Conservation (phyloP, 2,329 filamentous ascomycete genomes). For the Botrytis aclada region DNA sequence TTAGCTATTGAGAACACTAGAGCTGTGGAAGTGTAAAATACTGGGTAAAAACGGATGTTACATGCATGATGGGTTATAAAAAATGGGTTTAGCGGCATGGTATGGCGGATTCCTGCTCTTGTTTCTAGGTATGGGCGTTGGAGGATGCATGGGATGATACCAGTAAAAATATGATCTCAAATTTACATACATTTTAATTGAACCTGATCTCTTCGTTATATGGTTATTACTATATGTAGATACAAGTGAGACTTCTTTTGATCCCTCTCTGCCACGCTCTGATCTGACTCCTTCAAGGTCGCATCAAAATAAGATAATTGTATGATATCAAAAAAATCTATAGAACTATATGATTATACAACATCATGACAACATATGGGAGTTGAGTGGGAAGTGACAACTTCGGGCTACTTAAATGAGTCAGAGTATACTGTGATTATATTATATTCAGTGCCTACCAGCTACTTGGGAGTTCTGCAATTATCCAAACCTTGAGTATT, state of each 20-base stretch:
- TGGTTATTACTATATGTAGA: not conserved
- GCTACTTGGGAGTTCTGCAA: not conserved
- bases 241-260: not conserved
- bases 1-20: conserved; percentile 47
- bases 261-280: not conserved
- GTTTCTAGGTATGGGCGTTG: not conserved
- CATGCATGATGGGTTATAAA: not conserved
- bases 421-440: not conserved
- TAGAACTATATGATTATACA: not conserved
- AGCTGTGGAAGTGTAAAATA: conserved; percentile 1
- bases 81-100: conserved; percentile 8
- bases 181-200: not conserved
- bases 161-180: not conserved
- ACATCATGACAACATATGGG: not conserved
- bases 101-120: conserved; percentile 16
- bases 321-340: not conserved
- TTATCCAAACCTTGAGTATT: not conserved
- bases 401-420: not conserved
- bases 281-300: not conserved
- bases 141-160: not conserved
- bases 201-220: not conserved
- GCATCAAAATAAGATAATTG: not conserved
- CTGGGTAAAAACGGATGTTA: not conserved
- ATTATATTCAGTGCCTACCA: not conserved
- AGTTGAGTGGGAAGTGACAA: not conserved